Percentiles rank a stretch among this genome's conserved stretches.
Evolutionary conservation across 495 filamentous ascomycete genomes (phyloP).

Genomic region (Penicillium subrubescens): DNA sequence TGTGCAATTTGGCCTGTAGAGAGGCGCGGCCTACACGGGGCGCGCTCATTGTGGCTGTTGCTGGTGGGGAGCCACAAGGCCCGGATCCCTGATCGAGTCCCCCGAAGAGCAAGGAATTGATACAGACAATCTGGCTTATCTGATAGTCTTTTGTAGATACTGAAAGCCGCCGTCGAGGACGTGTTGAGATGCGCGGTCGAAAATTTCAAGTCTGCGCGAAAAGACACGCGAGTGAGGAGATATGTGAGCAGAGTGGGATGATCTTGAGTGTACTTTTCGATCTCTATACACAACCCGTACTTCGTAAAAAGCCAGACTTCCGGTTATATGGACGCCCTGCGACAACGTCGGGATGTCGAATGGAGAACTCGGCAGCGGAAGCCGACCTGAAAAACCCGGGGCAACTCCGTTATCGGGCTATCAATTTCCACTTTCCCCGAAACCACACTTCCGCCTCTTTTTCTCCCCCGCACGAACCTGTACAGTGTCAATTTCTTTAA

Average conservation of each 20-base stretch:
- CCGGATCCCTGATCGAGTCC: background rate
- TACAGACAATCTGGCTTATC: background rate
- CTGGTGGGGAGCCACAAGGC: background rate
- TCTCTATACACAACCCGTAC: background rate
- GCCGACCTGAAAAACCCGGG: constrained; percentile 5
- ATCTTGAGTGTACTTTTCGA: background rate
- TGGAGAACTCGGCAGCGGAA: constrained; percentile 13
- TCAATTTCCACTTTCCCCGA: background rate
- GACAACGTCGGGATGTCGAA: background rate
- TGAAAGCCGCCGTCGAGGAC: background rate
- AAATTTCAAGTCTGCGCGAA: background rate
- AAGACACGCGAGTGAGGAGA: background rate
- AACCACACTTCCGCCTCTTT: background rate
- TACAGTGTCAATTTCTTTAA: background rate
- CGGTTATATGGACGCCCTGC: background rate
- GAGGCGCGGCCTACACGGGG: constrained; percentile 14
- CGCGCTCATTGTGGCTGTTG: constrained; percentile 18
- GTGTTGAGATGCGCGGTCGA: background rate
- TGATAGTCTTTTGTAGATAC: background rate
- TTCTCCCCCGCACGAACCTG: background rate
- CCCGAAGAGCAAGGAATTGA: background rate
- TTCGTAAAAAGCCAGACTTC: background rate
- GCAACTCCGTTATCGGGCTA: constrained; percentile 25
- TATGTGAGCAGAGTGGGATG: background rate
- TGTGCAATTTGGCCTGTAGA: constrained; percentile 9